Base-by-base conservation (phyloP, 2,329 filamentous ascomycete species). In the Penicillium sp. region DNA sequence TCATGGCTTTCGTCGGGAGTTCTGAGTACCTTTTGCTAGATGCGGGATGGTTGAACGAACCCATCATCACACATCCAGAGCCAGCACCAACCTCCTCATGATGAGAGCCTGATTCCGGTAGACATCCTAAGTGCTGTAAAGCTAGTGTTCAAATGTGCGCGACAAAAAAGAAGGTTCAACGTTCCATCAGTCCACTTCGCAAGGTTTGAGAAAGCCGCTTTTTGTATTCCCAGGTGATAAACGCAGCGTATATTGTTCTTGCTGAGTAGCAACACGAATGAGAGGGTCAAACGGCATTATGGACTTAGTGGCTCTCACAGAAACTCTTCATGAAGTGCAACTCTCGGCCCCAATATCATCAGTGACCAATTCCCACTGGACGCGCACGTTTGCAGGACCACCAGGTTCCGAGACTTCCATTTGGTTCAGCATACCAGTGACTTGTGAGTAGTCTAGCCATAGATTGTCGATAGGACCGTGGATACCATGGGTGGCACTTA, bases 371-470 rank as follows among this genome's bases (percentile, higher is more conserved):
- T 49, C 34, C 40, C 29, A 47, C 1, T 46, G 17, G 33, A 50
- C 40, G 18, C 32, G 15, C 17, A 50, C 35, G 17, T 50, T 50
- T 23, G 37, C 18, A 2, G 26, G 15, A 8, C 31, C 39, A 34
- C 41, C 34, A 26, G 39, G 34, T 20, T 38, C 27, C 14, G 23
- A 50, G 10, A 50, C 41, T 10, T 7, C 9, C 33, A 50, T 47
- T 28, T 41, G 17, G 17, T 50, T 50, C 4, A 50, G 36, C 5
- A 10, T 23, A 18, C 44, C 36, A 27, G 43, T 50, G 11, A 50
- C 39, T 23, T 33, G 15, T 26, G 36, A 47, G 21, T 47, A 50
- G 28, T 50, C 39, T 27, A 50, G 20, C 47, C 33, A 47, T 11
- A 50, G 36, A 41, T 39, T 45, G 11, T 41, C 27, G 19, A 31